These are phyloP conservation scores for Salix purpurea DNA, from an alignment of 345 rosid species.

Conservation along the genomic window DNA sequence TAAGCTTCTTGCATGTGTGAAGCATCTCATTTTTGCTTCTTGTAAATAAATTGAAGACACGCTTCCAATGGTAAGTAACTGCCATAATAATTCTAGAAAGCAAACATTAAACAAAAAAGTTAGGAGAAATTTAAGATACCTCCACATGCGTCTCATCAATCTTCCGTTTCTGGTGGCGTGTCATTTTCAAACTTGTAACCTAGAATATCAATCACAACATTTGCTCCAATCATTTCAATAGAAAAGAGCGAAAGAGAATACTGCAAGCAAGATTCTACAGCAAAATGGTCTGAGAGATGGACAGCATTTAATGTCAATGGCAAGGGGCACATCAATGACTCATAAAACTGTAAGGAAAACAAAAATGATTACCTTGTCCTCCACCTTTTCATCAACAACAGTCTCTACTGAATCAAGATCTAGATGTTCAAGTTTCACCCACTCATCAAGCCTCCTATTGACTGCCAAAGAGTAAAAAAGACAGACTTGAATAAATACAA, in stretches of 20 bases:
- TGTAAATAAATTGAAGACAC: background rate
- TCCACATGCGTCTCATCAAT: constrained; percentile 96
- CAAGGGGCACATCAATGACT: background rate
- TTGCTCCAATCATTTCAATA: constrained; percentile 6
- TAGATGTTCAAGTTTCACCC: constrained; percentile 92
- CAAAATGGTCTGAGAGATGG: background rate
- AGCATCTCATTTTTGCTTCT: background rate
- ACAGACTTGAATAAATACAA: background rate
- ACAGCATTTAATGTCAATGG: background rate
- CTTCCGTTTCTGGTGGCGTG: constrained; percentile 95
- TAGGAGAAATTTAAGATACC: constrained; percentile 31
- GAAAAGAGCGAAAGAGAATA: background rate
- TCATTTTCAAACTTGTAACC: constrained; percentile 97
- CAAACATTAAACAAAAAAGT: background rate
- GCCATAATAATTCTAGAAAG: background rate
- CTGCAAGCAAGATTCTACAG: background rate
- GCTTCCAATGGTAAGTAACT: background rate
- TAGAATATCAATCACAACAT: constrained; percentile 11
- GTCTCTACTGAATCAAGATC: constrained; percentile 89
- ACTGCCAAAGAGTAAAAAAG: constrained; percentile 36
- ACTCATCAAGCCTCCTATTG: constrained; percentile 95
- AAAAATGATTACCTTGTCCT: constrained; percentile 71
- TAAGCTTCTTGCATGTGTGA: background rate
- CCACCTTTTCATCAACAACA: constrained; percentile 92
- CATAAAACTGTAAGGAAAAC: background rate